Percentiles rank a stretch among this genome's conserved stretches.
phyloP scores from a whole-genome alignment of 176 grass and related monocot species.

The Elaeis guineensis region DNA sequence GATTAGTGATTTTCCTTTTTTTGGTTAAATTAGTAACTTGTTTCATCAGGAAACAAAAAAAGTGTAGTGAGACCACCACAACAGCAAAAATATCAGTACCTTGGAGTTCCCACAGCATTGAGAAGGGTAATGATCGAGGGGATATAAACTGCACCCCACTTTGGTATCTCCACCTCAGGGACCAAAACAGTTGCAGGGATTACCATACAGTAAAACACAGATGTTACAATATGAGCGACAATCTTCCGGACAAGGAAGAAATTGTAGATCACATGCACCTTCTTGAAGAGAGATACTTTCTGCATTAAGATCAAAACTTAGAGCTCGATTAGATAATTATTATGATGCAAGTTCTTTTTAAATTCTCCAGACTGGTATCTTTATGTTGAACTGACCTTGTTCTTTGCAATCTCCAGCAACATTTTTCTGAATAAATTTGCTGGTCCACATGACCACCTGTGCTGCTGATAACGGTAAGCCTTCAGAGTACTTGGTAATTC shows the following conservation, averaged over 20 bases:
- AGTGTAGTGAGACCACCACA: background rate
- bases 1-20: too few relatives aligned
- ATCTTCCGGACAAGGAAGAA: slow-evolving; percentile 4
- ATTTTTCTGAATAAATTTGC: slow-evolving; percentile 2
- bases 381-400: background rate
- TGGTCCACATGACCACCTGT: background rate
- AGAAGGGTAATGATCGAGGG: slow-evolving; percentile 6
- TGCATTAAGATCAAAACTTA: background rate
- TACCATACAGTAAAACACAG: slow-evolving; percentile 2
- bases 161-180: slow-evolving; percentile 5
- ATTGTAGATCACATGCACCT: slow-evolving; percentile 5
- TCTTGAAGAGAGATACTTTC: background rate
- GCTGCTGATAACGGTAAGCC: slow-evolving; percentile 4
- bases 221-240: slow-evolving; percentile 1
- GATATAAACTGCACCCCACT: slow-evolving; percentile 2
- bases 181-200: slow-evolving; percentile 12
- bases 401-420: background rate
- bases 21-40: too few relatives aligned
- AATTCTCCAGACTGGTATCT: too few relatives aligned
- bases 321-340: background rate
- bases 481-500: slow-evolving; percentile 1
- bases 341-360: too few relatives aligned
- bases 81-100: background rate
- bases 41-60: too few relatives aligned
- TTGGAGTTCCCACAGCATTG: slow-evolving; percentile 8